Conservation (phyloP, 805 yeast genomes). For the Yamadazyma ubonensis region DNA sequence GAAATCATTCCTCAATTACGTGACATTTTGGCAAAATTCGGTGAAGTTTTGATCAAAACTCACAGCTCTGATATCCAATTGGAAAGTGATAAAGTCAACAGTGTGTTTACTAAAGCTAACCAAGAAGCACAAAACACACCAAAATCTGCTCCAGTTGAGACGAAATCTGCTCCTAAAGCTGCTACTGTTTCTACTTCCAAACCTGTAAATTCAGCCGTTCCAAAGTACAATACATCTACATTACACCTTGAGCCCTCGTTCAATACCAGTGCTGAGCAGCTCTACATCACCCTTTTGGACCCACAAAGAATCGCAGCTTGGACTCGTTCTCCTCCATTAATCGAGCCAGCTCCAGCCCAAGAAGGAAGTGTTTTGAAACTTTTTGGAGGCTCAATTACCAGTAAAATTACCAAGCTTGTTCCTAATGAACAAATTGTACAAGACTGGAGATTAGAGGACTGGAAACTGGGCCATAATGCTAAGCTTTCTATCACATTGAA, state of each 20-base stretch:
- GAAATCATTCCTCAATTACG: conserved; percentile 71
- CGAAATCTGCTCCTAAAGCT: neutral
- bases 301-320: conserved; percentile 83
- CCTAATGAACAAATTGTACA: conserved; percentile 60
- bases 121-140: conserved; percentile 33
- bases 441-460: conserved; percentile 84
- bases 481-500: conserved; percentile 61
- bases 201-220: conserved; percentile 28
- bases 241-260: conserved; percentile 76
- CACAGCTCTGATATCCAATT: conserved; percentile 90
- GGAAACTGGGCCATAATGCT: conserved; percentile 87
- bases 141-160: neutral
- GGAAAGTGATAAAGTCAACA: conserved; percentile 43
- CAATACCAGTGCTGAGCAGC: conserved; percentile 83
- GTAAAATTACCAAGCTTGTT: conserved; percentile 62
- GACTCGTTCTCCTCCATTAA: conserved; percentile 72
- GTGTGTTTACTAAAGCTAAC: conserved; percentile 47
- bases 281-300: conserved; percentile 74
- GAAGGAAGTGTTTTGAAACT: conserved; percentile 65
- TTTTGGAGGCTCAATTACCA: conserved; percentile 86
- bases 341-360: conserved; percentile 47
- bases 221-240: conserved; percentile 78
- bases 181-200: conserved; percentile 11
- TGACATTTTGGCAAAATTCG: conserved; percentile 59
- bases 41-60: conserved; percentile 67